Base-by-base conservation (phyloP, 176 grass and related monocot species). In the Cenchrus americanus region DNA sequence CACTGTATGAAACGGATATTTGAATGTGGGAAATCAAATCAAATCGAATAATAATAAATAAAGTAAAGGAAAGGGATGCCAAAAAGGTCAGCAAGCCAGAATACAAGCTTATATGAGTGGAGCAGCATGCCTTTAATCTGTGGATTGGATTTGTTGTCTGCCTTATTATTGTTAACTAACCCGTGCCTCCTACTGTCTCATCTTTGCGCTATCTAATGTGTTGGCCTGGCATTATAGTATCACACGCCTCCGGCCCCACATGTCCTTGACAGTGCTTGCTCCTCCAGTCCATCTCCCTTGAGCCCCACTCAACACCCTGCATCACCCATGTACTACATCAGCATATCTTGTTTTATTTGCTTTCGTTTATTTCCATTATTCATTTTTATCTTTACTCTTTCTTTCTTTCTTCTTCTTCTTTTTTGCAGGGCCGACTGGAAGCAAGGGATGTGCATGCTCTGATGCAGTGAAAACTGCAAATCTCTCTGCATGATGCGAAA, bases 261-360 rank as follows among this genome's bases (percentile, higher is more conserved):
- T 88, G 75, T 86, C 63, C 32, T 89, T 69, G 60, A 86, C 83
- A 83, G 72, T 86, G 79, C 60, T 3, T 24, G 73, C 46, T 81
- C 69, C 22, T n/a, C 0, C 32, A 42, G 55, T 59, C 57, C 21
- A 48, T 71, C 86, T 93, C 76, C 84, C 86, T 93, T 96, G 71
- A 91, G 88, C 94, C 86, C 84, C 84, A 93, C 89, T 96, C 94
- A 84, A 92, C 62, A 78, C 19, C 30, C 34, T 75, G 69, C 46
- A 72, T 49, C 43, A 71, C 19, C 40, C 34, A 10, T 34, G 17
- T 41, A 32, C 15, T 2, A 48, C 26, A 63, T 26, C 19, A 9
- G 53, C 18, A 58, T 37, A 19, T 54, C 18, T 54, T 54, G 6
- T 54, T 54, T 58, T n/a, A n/a, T 58, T 2, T 52, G 4, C 15